Evolutionary conservation across 2,329 filamentous ascomycete species (phyloP).

Genomic region (Cryphonectria japonica): DNA sequence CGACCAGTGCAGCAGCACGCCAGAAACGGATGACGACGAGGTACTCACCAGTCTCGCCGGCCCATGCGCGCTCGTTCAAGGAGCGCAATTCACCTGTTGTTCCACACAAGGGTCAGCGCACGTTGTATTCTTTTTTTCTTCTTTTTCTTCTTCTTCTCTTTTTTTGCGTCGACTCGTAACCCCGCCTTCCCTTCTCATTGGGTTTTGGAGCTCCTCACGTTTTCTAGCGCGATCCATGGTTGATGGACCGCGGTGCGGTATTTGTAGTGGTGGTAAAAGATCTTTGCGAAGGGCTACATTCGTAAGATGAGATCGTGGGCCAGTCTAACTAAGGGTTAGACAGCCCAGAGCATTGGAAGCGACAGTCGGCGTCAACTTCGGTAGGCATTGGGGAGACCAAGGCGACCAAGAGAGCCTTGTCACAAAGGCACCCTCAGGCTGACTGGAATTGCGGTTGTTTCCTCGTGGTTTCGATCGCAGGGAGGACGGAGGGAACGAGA

Average conservation of each 20-base stretch:
- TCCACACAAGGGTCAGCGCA: constrained; percentile 32
- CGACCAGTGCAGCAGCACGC: constrained; percentile 26
- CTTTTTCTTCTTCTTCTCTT: no score
- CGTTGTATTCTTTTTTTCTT: background rate
- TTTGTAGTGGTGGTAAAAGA: constrained; percentile 36
- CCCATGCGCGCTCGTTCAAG: constrained; percentile 86
- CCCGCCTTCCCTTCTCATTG: background rate
- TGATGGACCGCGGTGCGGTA: constrained; percentile 42
- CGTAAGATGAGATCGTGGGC: constrained; percentile 38
- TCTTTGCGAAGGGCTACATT: constrained; percentile 49
- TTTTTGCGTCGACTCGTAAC: background rate
- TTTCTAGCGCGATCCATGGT: constrained; percentile 68
- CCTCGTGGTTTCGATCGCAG: background rate
- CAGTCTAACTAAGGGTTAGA: constrained; percentile 48
- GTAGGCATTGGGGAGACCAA: constrained; percentile 47
- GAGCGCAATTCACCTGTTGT: constrained; percentile 81
- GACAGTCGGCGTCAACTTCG: constrained; percentile 46
- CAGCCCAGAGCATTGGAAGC: constrained; percentile 45
- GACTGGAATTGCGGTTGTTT: constrained; percentile 16
- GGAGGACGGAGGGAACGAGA: background rate
- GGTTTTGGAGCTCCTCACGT: constrained; percentile 47
- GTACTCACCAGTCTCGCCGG: constrained; percentile 77
- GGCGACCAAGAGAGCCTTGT: constrained; percentile 31
- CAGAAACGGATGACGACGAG: constrained; percentile 7
- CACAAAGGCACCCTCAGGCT: constrained; percentile 30